phyloP scores from a whole-genome alignment of 2,329 filamentous ascomycete genomes.

The Cordyceps sp. region DNA sequence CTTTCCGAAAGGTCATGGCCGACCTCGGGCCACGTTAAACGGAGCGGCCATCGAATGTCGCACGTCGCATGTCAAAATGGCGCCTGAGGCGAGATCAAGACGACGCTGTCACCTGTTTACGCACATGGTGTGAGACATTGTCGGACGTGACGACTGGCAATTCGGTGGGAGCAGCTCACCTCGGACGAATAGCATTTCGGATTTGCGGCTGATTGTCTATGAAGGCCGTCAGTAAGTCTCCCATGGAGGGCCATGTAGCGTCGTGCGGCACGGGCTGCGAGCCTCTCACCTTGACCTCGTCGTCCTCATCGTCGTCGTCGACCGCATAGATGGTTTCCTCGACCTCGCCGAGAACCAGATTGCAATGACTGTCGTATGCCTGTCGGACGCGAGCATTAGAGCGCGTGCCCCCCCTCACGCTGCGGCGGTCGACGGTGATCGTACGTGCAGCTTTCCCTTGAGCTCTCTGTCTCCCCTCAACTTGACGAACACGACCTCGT shows the following conservation, averaged over 20 bases:
- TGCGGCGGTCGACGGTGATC: constrained; percentile 10
- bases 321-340: constrained; percentile 94
- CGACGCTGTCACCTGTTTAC: constrained; percentile 54
- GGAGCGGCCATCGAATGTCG: too few species aligned
- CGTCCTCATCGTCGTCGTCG: constrained; percentile 74
- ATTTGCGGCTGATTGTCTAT: constrained; percentile 88
- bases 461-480: constrained; percentile 88
- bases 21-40: too few species aligned
- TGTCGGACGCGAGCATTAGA: constrained; percentile 21
- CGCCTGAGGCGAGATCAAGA: constrained; percentile 50
- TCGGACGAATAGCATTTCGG: constrained; percentile 96
- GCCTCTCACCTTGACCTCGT: constrained; percentile 56
- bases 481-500: constrained; percentile 96
- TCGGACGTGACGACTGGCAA: too few species aligned
- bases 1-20: too few species aligned
- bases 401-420: not conserved
- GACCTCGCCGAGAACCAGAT: constrained; percentile 86
- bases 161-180: too few species aligned
- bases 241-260: not conserved
- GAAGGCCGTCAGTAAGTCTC: constrained; percentile 3
- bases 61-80: constrained; percentile 15
- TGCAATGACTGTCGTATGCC: constrained; percentile 99
- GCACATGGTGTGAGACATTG: too few species aligned
- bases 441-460: constrained; percentile 84
- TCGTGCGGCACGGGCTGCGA: too few species aligned